These are phyloP conservation scores for Curvularia sp. DNA, from an alignment of 2,329 filamentous ascomycete genomes.

Conservation along the genomic window DNA sequence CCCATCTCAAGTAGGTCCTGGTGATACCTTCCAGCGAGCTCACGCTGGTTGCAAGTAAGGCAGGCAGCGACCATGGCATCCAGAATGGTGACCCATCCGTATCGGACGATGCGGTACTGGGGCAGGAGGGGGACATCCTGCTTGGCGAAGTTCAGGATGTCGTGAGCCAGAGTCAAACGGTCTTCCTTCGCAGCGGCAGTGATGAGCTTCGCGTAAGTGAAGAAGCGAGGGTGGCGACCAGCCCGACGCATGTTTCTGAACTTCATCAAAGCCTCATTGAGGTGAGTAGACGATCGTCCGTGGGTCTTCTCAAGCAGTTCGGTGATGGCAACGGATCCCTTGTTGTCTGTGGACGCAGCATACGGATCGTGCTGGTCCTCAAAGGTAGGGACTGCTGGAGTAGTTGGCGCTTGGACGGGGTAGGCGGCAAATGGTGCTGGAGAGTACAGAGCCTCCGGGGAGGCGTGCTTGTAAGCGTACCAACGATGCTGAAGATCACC, in stretches of 20 bases:
- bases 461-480: conserved; percentile 64
- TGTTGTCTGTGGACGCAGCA: conserved; percentile 87
- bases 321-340: conserved; percentile 87
- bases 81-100: conserved; percentile 95
- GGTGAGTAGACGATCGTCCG: conserved; percentile 72
- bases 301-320: conserved; percentile 85
- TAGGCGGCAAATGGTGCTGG: conserved; percentile 61
- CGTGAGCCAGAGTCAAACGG: conserved; percentile 80
- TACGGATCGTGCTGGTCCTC: conserved; percentile 93
- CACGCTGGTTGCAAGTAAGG: conserved; percentile 80
- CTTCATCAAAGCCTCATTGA: conserved; percentile 80
- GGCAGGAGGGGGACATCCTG: conserved; percentile 83
- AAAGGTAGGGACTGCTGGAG: conserved; percentile 65
- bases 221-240: conserved; percentile 91
- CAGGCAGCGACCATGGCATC: conserved; percentile 97
- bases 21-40: conserved; percentile 83
- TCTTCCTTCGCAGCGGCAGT: conserved; percentile 84
- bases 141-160: conserved; percentile 88
- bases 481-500: conserved; percentile 60
- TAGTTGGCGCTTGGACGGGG: conserved; percentile 54
- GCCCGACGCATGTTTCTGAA: conserved; percentile 93
- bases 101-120: conserved; percentile 86
- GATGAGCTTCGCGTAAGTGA: conserved; percentile 96
- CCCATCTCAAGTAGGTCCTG: conserved; percentile 91
- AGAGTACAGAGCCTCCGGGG: conserved; percentile 51